phyloP scores from a whole-genome alignment of 371 early-diverging fungal species.

The Mucor plumbeus region DNA sequence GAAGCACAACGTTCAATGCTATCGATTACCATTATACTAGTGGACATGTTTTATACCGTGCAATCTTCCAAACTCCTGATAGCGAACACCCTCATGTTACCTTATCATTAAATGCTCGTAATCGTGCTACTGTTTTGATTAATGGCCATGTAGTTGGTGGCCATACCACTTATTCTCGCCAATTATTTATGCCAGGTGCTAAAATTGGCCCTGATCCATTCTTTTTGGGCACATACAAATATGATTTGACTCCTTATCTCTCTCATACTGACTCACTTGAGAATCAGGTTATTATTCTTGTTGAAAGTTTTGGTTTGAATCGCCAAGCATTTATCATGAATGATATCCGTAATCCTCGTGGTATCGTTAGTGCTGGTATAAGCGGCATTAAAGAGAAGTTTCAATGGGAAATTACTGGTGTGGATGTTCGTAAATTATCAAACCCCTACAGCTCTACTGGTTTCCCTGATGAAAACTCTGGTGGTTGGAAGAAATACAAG shows the following conservation, averaged over 20 bases:
- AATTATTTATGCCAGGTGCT: conserved; percentile 64
- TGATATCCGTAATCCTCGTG: conserved; percentile 80
- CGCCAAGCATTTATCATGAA: conserved; percentile 78
- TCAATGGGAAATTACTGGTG: conserved; percentile 79
- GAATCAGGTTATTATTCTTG: conserved; percentile 68
- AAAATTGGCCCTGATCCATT: conserved; percentile 78
- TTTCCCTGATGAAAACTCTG: conserved; percentile 70
- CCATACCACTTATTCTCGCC: conserved; percentile 77
- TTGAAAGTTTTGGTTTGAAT: conserved; percentile 81
- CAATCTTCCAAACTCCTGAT: conserved; percentile 29
- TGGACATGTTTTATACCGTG: conserved; percentile 72
- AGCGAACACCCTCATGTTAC: conserved; percentile 27
- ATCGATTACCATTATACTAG: conserved; percentile 69
- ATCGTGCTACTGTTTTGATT: conserved; percentile 71
- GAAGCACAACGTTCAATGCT: conserved; percentile 31
- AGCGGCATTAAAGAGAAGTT: conserved; percentile 38
- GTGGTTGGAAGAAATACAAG: conserved; percentile 34
- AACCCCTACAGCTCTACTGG: conserved; percentile 71
- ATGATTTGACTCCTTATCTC: conserved; percentile 43
- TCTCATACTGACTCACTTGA: conserved; percentile 34
- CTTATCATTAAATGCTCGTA: conserved; percentile 70
- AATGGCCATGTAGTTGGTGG: conserved; percentile 78
- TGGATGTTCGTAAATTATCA: conserved; percentile 65
- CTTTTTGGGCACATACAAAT: conserved; percentile 57
- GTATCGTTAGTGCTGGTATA: conserved; percentile 67